Evolutionary conservation across 2,329 filamentous ascomycete genomes (phyloP).

Genomic region (Ophiosphaerella korrae): DNA sequence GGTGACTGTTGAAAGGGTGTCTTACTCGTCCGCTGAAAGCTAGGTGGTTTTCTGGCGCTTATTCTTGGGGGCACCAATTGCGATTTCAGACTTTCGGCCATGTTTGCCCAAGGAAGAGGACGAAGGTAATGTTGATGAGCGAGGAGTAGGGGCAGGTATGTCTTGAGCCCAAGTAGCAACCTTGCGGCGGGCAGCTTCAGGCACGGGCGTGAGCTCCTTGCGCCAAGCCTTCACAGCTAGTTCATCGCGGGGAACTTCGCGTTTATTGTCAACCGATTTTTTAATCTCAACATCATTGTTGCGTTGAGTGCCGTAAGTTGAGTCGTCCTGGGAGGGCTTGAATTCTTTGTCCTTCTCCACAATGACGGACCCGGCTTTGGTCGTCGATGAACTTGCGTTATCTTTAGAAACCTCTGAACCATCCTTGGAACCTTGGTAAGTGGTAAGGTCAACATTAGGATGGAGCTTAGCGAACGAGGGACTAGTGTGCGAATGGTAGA

Average conservation of each 20-base stretch:
- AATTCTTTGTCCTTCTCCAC: neutral
- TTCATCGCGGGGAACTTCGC: neutral
- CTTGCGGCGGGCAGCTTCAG: neutral
- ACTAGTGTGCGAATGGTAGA: neutral
- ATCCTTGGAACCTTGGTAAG: neutral
- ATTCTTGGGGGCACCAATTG: neutral
- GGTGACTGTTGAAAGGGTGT: neutral
- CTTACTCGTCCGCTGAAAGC: neutral
- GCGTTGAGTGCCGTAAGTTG: neutral
- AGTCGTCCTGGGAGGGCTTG: neutral
- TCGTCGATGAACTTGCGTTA: neutral
- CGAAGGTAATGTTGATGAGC: neutral
- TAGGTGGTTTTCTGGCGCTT: neutral
- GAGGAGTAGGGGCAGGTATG: neutral
- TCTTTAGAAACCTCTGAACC: too few relatives aligned
- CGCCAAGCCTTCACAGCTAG: neutral
- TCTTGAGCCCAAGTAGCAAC: neutral
- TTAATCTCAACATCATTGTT: neutral
- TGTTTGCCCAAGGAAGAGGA: neutral
- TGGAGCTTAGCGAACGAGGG: neutral
- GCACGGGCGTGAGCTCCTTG: neutral
- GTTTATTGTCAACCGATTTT: neutral
- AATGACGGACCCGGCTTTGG: constrained; percentile 1
- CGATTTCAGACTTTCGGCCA: neutral
- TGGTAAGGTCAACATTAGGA: neutral